A percentile compares a stretch with the other conserved stretches of the same genome.
Evolutionary conservation across 495 filamentous ascomycete species (phyloP).

Genomic region (Aspergillus sclerotioniger): DNA sequence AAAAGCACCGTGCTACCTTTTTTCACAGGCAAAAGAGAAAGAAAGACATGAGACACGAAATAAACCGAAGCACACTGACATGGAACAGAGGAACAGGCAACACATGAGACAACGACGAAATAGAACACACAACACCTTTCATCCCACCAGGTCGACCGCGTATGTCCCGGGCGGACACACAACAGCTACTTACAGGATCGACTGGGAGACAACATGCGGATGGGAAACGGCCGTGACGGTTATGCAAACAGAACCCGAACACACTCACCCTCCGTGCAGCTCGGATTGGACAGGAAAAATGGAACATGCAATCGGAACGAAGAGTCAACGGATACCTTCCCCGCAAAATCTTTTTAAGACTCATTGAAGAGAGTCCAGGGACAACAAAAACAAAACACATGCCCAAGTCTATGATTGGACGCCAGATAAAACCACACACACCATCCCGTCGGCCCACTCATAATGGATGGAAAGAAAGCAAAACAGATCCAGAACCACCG

Average conservation of each 20-base stretch:
- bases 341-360: constrained; percentile 17
- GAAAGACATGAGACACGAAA: constrained; percentile 17
- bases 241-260: constrained; percentile 21
- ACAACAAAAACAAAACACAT: constrained; percentile 39
- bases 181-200: constrained; percentile 26
- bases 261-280: constrained; percentile 12
- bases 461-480: constrained; percentile 30
- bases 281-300: constrained; percentile 10
- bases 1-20: constrained; percentile 10
- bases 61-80: constrained; percentile 1
- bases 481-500: constrained; percentile 32
- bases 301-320: constrained; percentile 19
- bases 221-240: constrained; percentile 20
- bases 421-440: constrained; percentile 44
- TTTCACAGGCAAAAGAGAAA: constrained; percentile 15
- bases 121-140: constrained; percentile 14
- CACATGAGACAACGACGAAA: not conserved
- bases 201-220: constrained; percentile 17
- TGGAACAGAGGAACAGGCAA: not conserved
- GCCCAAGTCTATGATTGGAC: constrained; percentile 50
- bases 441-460: constrained; percentile 39
- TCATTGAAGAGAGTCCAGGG: constrained; percentile 14
- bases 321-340: constrained; percentile 32
- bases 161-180: constrained; percentile 23
- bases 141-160: constrained; percentile 13